phyloP scores from a whole-genome alignment of 805 yeast genomes.

The Suhomyces sp. region DNA sequence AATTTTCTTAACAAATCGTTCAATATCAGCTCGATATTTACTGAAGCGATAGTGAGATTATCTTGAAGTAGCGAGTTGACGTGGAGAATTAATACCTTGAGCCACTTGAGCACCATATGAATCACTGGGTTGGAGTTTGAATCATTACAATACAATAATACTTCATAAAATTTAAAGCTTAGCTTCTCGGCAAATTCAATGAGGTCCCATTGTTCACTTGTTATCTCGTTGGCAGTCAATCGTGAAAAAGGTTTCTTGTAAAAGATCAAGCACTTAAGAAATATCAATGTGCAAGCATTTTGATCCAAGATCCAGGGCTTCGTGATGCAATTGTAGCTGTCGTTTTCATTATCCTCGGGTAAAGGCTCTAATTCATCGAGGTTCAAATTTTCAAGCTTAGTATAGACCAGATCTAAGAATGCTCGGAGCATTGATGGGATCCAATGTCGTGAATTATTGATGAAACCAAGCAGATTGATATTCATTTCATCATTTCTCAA shows the following conservation, averaged over 20 bases:
- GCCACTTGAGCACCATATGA: constrained; percentile 23
- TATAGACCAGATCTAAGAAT: not conserved
- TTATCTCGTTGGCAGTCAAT: not conserved
- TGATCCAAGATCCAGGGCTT: constrained; percentile 7
- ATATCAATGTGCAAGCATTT: constrained; percentile 8
- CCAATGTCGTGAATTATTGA: not conserved
- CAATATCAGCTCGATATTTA: constrained; percentile 8
- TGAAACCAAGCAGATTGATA: not conserved
- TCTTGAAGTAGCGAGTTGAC: constrained; percentile 8
- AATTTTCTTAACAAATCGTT: constrained; percentile 6
- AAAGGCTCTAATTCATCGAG: constrained; percentile 3
- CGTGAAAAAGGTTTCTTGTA: constrained; percentile 10
- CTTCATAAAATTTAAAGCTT: constrained; percentile 11
- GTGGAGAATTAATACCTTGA: constrained; percentile 19
- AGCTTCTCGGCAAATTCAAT: constrained; percentile 12
- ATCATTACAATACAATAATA: constrained; percentile 7
- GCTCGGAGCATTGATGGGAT: not conserved
- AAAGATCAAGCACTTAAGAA: constrained; percentile 7
- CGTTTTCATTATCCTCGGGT: constrained; percentile 6
- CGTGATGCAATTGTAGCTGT: constrained; percentile 5
- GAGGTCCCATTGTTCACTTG: constrained; percentile 15
- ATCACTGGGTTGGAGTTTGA: constrained; percentile 9
- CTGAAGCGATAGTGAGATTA: not conserved
- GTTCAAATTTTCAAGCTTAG: not conserved
- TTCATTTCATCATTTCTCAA: not conserved